Conservation (phyloP, 2,329 filamentous ascomycete species). For the Cadophora sp. region DNA sequence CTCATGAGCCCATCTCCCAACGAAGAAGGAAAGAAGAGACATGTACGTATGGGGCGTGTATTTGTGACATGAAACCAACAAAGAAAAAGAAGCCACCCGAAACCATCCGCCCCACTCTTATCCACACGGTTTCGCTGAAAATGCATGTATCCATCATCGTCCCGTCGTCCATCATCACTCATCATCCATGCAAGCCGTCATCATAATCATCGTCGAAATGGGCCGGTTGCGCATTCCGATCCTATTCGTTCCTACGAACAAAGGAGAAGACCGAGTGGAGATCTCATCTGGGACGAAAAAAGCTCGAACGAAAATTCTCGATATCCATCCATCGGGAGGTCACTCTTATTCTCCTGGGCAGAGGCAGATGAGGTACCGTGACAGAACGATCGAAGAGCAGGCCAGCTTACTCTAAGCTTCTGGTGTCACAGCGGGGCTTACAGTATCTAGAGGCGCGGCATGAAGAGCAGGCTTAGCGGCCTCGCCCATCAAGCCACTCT, state of each 20-base stretch:
- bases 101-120: background rate
- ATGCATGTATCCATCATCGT: slow-evolving; percentile 12
- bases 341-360: background rate
- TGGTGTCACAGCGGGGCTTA: slow-evolving; percentile 45
- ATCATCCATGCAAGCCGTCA: background rate
- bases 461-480: slow-evolving; percentile 81
- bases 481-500: slow-evolving; percentile 59
- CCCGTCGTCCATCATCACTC: background rate
- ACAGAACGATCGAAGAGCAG: background rate
- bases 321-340: background rate
- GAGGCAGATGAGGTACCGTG: background rate
- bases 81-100: background rate
- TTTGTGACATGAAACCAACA: slow-evolving; percentile 1
- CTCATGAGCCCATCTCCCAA: background rate
- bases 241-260: background rate
- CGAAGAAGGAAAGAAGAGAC: background rate
- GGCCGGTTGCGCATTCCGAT: background rate
- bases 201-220: background rate
- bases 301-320: background rate
- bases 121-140: slow-evolving; percentile 11
- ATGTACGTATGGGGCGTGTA: background rate
- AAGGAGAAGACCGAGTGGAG: background rate
- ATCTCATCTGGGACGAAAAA: background rate
- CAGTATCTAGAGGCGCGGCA: slow-evolving; percentile 80
- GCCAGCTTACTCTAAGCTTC: slow-evolving; percentile 16